phyloP scores from a whole-genome alignment of 768 basidiomycete genomes.

The Lactifluus rugatus region DNA sequence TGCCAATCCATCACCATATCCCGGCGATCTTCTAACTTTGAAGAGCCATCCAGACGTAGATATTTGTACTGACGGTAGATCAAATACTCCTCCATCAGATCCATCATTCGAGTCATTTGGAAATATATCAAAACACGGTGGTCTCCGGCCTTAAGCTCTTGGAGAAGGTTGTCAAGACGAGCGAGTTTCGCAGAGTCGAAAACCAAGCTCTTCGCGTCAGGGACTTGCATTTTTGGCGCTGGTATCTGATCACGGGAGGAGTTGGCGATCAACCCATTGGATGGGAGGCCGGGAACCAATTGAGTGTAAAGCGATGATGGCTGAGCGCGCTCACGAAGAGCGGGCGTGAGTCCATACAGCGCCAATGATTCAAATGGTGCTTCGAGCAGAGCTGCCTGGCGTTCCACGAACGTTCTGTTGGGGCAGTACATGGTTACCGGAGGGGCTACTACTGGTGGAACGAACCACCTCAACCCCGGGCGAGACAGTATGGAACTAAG shows the following conservation, averaged over 20 bases:
- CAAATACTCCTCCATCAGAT: constrained; percentile 96
- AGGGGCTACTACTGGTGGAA: constrained; percentile 80
- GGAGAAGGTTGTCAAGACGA: constrained; percentile 77
- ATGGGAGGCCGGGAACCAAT: constrained; percentile 50
- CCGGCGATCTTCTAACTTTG: constrained; percentile 88
- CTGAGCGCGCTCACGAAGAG: constrained; percentile 47
- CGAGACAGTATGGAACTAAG: constrained; percentile 72
- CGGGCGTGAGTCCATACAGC: constrained; percentile 74
- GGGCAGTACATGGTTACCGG: constrained; percentile 63
- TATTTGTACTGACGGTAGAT: constrained; percentile 97
- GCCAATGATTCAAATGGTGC: constrained; percentile 68
- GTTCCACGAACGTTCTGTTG: constrained; percentile 71
- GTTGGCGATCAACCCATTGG: constrained; percentile 53
- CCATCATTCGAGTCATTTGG: constrained; percentile 99
- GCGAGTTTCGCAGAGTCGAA: constrained; percentile 96
- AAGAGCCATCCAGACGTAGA: constrained; percentile 84
- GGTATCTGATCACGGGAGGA: constrained; percentile 72
- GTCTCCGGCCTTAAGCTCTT: constrained; percentile 85
- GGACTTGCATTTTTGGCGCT: constrained; percentile 78
- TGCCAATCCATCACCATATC: constrained; percentile 99
- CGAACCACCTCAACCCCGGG: constrained; percentile 71
- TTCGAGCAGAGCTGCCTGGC: constrained; percentile 47
- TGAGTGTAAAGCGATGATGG: constrained; percentile 39
- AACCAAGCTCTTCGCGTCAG: constrained; percentile 88
- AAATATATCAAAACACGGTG: constrained; percentile 95